Percentiles rank a stretch among this genome's conserved stretches.
phyloP scores from a whole-genome alignment of 1,284 basidiomycete species.

The Ganoderma leucocontextum region DNA sequence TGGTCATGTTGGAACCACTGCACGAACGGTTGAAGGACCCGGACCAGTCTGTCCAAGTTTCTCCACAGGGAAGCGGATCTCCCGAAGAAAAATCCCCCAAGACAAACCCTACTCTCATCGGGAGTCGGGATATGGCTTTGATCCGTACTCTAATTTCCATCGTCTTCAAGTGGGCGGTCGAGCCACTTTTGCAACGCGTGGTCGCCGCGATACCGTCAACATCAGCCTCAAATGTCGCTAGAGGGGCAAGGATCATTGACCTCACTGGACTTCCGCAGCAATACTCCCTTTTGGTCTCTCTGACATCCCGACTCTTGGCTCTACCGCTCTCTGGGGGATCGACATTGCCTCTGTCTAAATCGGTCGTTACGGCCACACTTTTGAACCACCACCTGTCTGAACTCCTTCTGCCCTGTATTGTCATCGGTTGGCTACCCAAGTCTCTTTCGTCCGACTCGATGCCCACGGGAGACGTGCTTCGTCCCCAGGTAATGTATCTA shows the following conservation, averaged over 20 bases:
- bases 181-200: constrained; percentile 57
- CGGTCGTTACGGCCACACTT: constrained; percentile 66
- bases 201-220: constrained; percentile 50
- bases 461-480: constrained; percentile 45
- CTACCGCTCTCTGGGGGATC: constrained; percentile 62
- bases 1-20: constrained; percentile 59
- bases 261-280: constrained; percentile 52
- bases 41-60: neutral
- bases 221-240: constrained; percentile 27
- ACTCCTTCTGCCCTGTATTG: constrained; percentile 63
- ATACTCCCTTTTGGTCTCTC: constrained; percentile 50
- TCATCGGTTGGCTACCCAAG: constrained; percentile 76
- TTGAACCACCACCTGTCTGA: constrained; percentile 65
- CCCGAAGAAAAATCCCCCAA: neutral
- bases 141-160: constrained; percentile 72
- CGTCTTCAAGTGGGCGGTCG: constrained; percentile 73
- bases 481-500: constrained; percentile 61
- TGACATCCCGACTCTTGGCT: constrained; percentile 52
- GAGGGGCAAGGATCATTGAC: constrained; percentile 50
- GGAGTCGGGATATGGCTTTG: constrained; percentile 69
- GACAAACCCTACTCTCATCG: constrained; percentile 45
- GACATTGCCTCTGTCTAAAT: constrained; percentile 55
- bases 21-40: constrained; percentile 52
- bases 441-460: constrained; percentile 52
- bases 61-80: neutral